These are phyloP conservation scores for Neofusicoccum laricinum DNA, from an alignment of 2,329 filamentous ascomycete species.

Conservation along the genomic window DNA sequence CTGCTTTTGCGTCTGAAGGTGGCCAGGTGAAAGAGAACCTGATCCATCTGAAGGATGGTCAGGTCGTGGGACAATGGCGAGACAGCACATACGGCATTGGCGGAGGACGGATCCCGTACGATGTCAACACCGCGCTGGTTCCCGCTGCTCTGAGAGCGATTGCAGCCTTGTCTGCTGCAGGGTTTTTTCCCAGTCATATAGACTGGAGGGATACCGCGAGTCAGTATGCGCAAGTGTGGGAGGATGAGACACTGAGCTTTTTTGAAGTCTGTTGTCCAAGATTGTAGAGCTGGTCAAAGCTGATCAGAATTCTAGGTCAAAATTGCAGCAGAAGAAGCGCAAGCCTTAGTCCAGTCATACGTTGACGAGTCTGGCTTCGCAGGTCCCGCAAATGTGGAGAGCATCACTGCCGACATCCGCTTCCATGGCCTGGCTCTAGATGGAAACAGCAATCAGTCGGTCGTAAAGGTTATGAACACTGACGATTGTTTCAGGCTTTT, in stretches of 20 bases:
- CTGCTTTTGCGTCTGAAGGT: slow-evolving; percentile 48
- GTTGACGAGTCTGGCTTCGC: slow-evolving; percentile 42
- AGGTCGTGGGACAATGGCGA: slow-evolving; percentile 62
- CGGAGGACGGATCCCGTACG: slow-evolving; percentile 61
- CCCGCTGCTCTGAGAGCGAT: slow-evolving; percentile 62
- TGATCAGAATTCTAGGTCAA: background rate
- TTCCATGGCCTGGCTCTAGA: slow-evolving; percentile 59
- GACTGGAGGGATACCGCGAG: slow-evolving; percentile 48
- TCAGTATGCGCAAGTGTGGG: slow-evolving; percentile 59
- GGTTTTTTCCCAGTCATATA: slow-evolving; percentile 50
- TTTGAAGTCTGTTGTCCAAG: slow-evolving; percentile 56
- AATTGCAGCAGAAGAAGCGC: slow-evolving; percentile 40
- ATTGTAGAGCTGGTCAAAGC: slow-evolving; percentile 16
- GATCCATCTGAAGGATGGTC: slow-evolving; percentile 54
- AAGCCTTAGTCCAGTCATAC: slow-evolving; percentile 49
- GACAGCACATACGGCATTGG: slow-evolving; percentile 61
- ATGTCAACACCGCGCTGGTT: slow-evolving; percentile 62
- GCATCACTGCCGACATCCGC: slow-evolving; percentile 44
- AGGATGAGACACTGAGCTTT: slow-evolving; percentile 58
- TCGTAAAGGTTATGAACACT: slow-evolving; percentile 60
- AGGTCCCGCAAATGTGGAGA: slow-evolving; percentile 43
- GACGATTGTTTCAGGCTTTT: slow-evolving; percentile 65
- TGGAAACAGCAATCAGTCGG: slow-evolving; percentile 47
- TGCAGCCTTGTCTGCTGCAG: slow-evolving; percentile 47
- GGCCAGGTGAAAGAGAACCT: slow-evolving; percentile 54